Conservation (phyloP, 2,329 filamentous ascomycete genomes). For the Geoglossum cookeanum region DNA sequence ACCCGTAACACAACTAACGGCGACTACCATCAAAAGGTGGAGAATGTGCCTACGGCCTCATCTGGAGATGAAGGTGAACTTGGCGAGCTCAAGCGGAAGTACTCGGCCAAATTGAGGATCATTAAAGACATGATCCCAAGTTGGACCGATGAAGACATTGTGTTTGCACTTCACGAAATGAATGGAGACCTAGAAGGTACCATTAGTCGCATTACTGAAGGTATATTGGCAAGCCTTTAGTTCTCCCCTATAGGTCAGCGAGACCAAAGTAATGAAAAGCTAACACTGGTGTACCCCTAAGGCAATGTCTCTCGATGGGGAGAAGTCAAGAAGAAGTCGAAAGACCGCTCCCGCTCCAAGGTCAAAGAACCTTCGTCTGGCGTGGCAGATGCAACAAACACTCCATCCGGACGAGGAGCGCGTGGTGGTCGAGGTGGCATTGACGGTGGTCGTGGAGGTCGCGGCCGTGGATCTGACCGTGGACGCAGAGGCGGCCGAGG, state of each 20-base stretch:
- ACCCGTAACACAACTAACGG: slow-evolving; percentile 51
- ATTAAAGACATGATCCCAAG: slow-evolving; percentile 88
- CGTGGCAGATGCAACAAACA: background rate
- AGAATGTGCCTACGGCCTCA: slow-evolving; percentile 37
- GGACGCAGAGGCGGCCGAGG: slow-evolving; percentile 24
- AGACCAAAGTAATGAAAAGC: background rate
- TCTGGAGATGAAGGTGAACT: slow-evolving; percentile 76
- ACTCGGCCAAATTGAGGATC: slow-evolving; percentile 56
- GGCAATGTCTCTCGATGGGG: slow-evolving; percentile 69
- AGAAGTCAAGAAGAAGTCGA: slow-evolving; percentile 65
- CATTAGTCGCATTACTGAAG: slow-evolving; percentile 63
- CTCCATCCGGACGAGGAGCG: slow-evolving; percentile 22
- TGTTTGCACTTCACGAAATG: slow-evolving; percentile 81
- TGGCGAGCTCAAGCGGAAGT: slow-evolving; percentile 79
- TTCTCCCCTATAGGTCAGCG: slow-evolving; percentile 5
- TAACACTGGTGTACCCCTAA: slow-evolving; percentile 18
- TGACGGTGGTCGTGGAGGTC: slow-evolving; percentile 37
- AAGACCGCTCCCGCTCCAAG: slow-evolving; percentile 54
- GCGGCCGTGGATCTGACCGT: slow-evolving; percentile 25
- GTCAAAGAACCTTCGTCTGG: slow-evolving; percentile 38
- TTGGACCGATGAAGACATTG: slow-evolving; percentile 88
- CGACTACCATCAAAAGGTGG: slow-evolving; percentile 38
- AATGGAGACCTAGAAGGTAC: slow-evolving; percentile 58
- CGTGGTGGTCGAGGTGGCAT: slow-evolving; percentile 20
- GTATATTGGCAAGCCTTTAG: slow-evolving; percentile 26